phyloP scores from a whole-genome alignment of 495 filamentous ascomycete species.

The Xylaria flabelliformis region DNA sequence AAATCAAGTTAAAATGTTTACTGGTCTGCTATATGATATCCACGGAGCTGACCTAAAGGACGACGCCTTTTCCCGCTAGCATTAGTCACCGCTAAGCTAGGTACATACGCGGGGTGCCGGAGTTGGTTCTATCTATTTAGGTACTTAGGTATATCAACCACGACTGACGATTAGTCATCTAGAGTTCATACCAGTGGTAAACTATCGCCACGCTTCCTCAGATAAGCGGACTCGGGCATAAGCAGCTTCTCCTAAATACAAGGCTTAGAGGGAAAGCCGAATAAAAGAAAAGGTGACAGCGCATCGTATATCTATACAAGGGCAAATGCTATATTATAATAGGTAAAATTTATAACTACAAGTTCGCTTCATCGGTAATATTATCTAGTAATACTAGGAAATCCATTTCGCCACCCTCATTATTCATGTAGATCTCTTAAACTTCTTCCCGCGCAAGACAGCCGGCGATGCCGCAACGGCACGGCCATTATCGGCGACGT shows the following conservation, averaged over 20 bases:
- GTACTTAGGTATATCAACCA: too few relatives aligned
- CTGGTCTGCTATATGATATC: too few relatives aligned
- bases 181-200: background rate
- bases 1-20: too few relatives aligned
- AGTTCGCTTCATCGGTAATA: background rate
- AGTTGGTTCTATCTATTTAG: background rate
- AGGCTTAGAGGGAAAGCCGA: background rate
- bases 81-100: background rate
- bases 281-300: background rate
- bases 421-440: slow-evolving; percentile 24
- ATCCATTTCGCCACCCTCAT: background rate
- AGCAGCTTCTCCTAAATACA: background rate
- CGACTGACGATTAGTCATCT: background rate
- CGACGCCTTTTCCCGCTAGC: too few relatives aligned
- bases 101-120: too few relatives aligned
- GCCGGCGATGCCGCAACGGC: slow-evolving; percentile 40
- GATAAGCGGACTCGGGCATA: background rate
- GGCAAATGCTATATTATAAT: background rate
- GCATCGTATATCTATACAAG: background rate
- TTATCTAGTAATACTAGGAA: background rate
- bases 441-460: slow-evolving; percentile 32
- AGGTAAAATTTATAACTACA: background rate
- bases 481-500: slow-evolving; percentile 40
- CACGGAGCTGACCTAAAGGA: too few relatives aligned
- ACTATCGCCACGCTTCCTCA: background rate